Conservation (phyloP, 805 yeast genomes). For the Candida mattraensis region DNA sequence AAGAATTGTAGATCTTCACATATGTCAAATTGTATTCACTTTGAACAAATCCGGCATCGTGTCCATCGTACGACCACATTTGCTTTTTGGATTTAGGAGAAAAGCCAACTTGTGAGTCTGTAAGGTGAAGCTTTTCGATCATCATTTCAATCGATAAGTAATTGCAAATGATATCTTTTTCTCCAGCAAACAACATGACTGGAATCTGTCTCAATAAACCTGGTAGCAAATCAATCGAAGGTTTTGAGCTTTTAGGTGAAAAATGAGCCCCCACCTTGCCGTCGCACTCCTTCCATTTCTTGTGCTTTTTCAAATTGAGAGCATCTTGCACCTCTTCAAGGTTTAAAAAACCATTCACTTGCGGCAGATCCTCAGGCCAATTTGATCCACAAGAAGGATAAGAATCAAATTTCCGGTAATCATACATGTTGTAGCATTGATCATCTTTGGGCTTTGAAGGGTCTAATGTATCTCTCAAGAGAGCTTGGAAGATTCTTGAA, state of each 20-base stretch:
- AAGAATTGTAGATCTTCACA: conserved; percentile 68
- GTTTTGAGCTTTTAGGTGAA: conserved; percentile 50
- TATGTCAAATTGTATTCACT: conserved; percentile 72
- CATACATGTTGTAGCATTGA: conserved; percentile 82
- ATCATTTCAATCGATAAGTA: conserved; percentile 55
- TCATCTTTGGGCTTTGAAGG: conserved; percentile 31
- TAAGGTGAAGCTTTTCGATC: conserved; percentile 53
- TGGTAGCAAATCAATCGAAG: conserved; percentile 70
- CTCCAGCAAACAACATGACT: conserved; percentile 80
- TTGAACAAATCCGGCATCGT: conserved; percentile 39
- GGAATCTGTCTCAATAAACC: conserved; percentile 56
- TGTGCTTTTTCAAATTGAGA: conserved; percentile 45
- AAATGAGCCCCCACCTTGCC: conserved; percentile 53
- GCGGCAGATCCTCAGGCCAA: conserved; percentile 74
- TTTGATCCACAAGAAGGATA: conserved; percentile 88
- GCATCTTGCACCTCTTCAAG: conserved; percentile 44
- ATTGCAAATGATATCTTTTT: conserved; percentile 87
- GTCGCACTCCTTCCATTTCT: conserved; percentile 78
- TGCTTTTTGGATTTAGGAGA: conserved; percentile 26
- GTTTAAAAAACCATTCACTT: conserved; percentile 52
- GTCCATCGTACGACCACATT: conserved; percentile 47
- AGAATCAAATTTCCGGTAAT: conserved; percentile 64
- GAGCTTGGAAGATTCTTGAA: conserved; percentile 40
- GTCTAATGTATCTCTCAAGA: conserved; percentile 37
- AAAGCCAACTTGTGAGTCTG: conserved; percentile 63